Evolutionary conservation across 202 grass and related monocot species (phyloP).

Genomic region (Elaeis oleifera): DNA sequence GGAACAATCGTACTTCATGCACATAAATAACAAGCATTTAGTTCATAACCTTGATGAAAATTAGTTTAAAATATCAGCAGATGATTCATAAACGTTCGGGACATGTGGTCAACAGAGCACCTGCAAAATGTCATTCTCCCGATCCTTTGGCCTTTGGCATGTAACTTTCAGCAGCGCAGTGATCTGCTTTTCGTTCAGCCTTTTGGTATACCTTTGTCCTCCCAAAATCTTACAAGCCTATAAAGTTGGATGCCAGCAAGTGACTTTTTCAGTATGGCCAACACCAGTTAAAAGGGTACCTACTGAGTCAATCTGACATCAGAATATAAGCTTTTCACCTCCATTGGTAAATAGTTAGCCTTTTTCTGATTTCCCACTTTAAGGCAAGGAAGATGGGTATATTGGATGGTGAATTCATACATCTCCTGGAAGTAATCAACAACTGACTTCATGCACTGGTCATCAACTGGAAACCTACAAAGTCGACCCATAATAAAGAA

Average conservation of each 20-base stretch:
- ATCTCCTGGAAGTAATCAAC: constrained; percentile 42
- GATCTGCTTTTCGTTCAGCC: constrained; percentile 16
- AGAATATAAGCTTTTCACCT: constrained; percentile 37
- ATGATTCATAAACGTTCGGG: not conserved
- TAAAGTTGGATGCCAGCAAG: too few relatives aligned
- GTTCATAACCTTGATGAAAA: not conserved
- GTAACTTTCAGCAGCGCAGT: constrained; percentile 1
- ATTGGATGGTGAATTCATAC: constrained; percentile 24
- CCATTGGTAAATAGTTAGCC: constrained; percentile 57
- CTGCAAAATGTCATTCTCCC: constrained; percentile 15
- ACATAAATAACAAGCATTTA: not conserved
- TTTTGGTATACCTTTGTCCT: constrained; percentile 33
- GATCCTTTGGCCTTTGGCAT: not conserved
- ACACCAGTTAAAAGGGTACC: too few relatives aligned
- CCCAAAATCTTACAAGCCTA: constrained; percentile 40
- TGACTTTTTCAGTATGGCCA: too few relatives aligned
- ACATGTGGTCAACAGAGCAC: constrained; percentile 9
- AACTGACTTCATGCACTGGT: constrained; percentile 28
- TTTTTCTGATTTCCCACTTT: constrained; percentile 47
- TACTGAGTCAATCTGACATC: not conserved
- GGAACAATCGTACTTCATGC: not conserved
- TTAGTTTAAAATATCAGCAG: not conserved
- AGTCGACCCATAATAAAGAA: constrained; percentile 20
- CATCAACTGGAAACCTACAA: constrained; percentile 16
- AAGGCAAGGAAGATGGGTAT: constrained; percentile 42